Evolutionary conservation across 768 basidiomycete genomes (phyloP), one percentile per base, ranked within the genome.

Genomic region (Termitomyces sp.): DNA sequence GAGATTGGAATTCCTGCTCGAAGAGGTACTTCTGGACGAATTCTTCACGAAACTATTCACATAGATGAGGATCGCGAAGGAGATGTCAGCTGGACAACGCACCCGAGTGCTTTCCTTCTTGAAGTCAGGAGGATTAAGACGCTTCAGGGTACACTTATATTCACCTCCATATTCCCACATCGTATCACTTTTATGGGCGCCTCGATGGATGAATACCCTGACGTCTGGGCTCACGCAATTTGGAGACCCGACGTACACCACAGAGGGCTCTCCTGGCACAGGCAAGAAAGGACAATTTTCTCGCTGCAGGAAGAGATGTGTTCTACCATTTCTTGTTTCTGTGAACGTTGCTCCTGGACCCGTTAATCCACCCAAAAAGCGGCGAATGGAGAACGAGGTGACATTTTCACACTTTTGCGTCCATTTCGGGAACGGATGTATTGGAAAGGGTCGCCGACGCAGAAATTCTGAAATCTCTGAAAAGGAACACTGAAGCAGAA

Each of bases 151-250:
- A 18, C 53, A 54, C 18, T 34, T 15, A 24, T 54, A 54, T 12
- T 54, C 53, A 31, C 53, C 53, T 24, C 20, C 53, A 34, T 54
- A 54, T 34, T 54, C 53, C 53, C 53, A 54, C 8, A 33, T 36
- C 20, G 3, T 18, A 8, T 29, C 31, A 9, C 53, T 18, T 16
- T 54, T 54, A 15, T 3, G 5, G 16, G 18, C 3, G 34, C 50
- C 22, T 39, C 50, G 20, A 24, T 36, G 41, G 5, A 46, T 26
- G 13, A 54, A 54, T 28, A 54, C 42, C 16, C 24, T 44, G 33
- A 46, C 53, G 2, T 54, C 42, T 20, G 44, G n/a, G 10, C 13
- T 46, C 24, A 18, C n/a, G 9, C 33, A 3, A 3, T 36, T 29
- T 7, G 31, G 10, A 46, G 16, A 33, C 16, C 41, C 53, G 33